These are phyloP conservation scores for Rhodotorula kratochvilovae DNA, from an alignment of 768 basidiomycete species.

Conservation along the genomic window DNA sequence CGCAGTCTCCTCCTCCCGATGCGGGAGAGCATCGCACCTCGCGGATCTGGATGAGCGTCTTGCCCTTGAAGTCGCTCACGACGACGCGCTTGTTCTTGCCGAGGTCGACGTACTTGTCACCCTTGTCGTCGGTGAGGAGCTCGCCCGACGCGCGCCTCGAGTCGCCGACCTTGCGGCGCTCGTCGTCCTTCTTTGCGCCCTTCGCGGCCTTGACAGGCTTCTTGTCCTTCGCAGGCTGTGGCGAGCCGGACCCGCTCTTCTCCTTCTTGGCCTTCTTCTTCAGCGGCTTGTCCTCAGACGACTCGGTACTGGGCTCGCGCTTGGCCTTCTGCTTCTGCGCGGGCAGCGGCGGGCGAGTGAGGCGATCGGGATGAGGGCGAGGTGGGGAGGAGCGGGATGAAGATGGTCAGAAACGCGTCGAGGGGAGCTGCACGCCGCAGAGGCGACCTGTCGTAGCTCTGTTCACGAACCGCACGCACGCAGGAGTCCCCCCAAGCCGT, in stretches of 20 bases:
- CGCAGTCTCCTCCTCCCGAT: neutral
- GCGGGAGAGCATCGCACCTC: constrained; percentile 38
- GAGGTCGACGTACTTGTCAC: constrained; percentile 37
- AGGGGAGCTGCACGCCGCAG: neutral
- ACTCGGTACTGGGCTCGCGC: neutral
- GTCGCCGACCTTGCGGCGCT: constrained; percentile 8
- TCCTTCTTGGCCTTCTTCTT: constrained; percentile 13
- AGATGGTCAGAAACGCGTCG: neutral
- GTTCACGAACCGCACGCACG: no score
- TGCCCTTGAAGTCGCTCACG: constrained; percentile 43
- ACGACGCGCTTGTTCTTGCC: constrained; percentile 43
- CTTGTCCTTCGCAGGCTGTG: constrained; percentile 6
- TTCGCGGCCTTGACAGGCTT: constrained; percentile 1
- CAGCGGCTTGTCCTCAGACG: neutral
- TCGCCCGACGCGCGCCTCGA: neutral
- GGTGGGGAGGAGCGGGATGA: neutral
- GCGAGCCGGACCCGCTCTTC: neutral
- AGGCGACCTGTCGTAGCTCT: neutral
- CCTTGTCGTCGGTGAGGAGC: constrained; percentile 10
- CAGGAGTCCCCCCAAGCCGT: neutral
- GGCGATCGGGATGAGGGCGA: neutral
- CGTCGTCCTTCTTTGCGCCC: neutral
- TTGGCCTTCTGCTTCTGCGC: neutral
- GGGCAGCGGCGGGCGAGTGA: neutral
- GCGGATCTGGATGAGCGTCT: constrained; percentile 45